Evolutionary conservation across 257 asterid genomes (phyloP), one percentile per base, ranked within the genome.

Genomic region (Salvia miltiorrhiza): DNA sequence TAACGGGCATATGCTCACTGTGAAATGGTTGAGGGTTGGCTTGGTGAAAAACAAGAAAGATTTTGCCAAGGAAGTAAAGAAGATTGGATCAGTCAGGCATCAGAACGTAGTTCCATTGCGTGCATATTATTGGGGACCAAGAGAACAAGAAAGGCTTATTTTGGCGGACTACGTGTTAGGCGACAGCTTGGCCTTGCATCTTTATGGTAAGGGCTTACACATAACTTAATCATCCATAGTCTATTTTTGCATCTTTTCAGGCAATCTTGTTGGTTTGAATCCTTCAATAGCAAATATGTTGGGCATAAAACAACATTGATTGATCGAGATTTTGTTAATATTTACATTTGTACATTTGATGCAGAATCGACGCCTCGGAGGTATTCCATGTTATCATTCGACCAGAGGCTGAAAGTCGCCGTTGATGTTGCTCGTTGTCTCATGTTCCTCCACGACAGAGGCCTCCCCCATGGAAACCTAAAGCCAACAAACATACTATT

Each of bases 321-420:
- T 47, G 33, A 12, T 45, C 16, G 47, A 45, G 28, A 32, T 28
- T 39, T n/a, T n/a, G 9, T 65, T 33, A 47, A 45, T 12, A 12
- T 37, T n/a, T 57, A 41, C 12, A 8, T 5, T 10, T 50, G 9
- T 32, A 10, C 26, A 4, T 54, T 55, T 64, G 63, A 7, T 74
- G 80, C 97, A 94, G 97, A 94, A 82, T 79, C 95, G 9, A 94
- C 97, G 0, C 99, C 99, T 16, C 77, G 97, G 71, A 87, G 96
- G 76, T 85, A 94, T 82, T 84, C 96, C 61, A 86, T 83, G 0
- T 59, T 94, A 75, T 91, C 96, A n/a, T 91, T 90, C 83, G 69
- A 60, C 77, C 92, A 92, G 73, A 82, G 97, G 80, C 70, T 91
- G 71, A 87, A 78, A 77, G 87, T 94, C 9, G 89, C 92, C n/a